phyloP scores from a whole-genome alignment of 192 early-diverging fungal genomes.

The Coemansia asiatica region DNA sequence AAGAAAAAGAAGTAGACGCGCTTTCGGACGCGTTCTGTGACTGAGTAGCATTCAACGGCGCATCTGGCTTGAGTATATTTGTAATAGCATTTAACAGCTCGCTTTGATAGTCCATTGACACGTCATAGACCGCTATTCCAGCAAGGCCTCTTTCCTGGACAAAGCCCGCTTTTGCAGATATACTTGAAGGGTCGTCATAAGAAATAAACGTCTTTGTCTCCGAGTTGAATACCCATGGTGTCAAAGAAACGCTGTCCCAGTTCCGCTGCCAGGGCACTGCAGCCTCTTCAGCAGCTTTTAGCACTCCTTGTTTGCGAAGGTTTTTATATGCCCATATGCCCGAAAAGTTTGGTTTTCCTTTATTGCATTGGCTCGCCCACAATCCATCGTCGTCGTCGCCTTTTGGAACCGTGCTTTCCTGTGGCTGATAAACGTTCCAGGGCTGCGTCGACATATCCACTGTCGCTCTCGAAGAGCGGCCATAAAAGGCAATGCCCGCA shows the following conservation, averaged over 20 bases:
- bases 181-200: slow-evolving; percentile 72
- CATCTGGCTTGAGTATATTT: slow-evolving; percentile 9
- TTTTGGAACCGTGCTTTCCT: slow-evolving; percentile 38
- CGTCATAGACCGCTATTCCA: slow-evolving; percentile 64
- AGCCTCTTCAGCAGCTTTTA: slow-evolving; percentile 30
- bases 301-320: slow-evolving; percentile 54
- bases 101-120: slow-evolving; percentile 49
- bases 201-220: slow-evolving; percentile 65
- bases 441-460: slow-evolving; percentile 31
- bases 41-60: not conserved
- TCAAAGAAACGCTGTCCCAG: slow-evolving; percentile 60
- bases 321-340: slow-evolving; percentile 64
- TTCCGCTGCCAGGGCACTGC: slow-evolving; percentile 56
- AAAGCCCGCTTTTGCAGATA: slow-evolving; percentile 62
- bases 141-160: slow-evolving; percentile 54
- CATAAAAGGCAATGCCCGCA: slow-evolving; percentile 65
- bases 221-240: slow-evolving; percentile 60
- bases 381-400: slow-evolving; percentile 58
- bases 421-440: slow-evolving; percentile 42
- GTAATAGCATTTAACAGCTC: slow-evolving; percentile 56
- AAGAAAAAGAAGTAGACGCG: not conserved
- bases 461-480: slow-evolving; percentile 35
- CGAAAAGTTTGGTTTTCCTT: slow-evolving; percentile 23
- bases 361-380: slow-evolving; percentile 37
- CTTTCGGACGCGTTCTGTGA: not conserved